Conservation (phyloP, 2,329 filamentous ascomycete genomes). For the Colletotrichum tabaci region DNA sequence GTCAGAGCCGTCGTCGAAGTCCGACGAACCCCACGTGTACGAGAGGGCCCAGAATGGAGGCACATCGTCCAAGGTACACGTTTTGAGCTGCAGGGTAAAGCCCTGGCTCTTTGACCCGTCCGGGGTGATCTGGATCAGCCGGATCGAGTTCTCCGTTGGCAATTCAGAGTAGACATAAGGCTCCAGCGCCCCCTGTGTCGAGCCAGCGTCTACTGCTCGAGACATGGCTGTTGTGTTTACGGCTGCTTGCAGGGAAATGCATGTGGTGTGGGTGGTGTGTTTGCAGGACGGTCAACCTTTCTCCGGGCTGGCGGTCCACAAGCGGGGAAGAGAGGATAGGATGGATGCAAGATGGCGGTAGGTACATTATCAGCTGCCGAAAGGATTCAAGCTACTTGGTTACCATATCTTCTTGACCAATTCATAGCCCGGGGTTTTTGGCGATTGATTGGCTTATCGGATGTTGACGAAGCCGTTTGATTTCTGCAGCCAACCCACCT, state of each 20-base stretch:
- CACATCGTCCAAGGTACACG: background rate
- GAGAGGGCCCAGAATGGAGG: conserved; percentile 28
- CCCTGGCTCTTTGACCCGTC: background rate
- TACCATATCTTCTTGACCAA: background rate
- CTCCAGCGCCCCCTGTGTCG: background rate
- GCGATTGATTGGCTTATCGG: background rate
- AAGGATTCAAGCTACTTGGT: background rate
- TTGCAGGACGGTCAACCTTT: background rate
- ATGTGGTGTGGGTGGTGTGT: background rate
- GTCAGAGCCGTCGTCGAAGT: background rate
- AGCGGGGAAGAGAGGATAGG: background rate
- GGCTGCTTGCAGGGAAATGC: background rate
- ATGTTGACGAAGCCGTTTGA: background rate
- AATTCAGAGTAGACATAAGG: conserved; percentile 1
- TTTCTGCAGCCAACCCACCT: no score
- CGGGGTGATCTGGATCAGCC: conserved; percentile 10
- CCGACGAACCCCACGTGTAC: conserved; percentile 21
- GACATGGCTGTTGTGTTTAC: background rate
- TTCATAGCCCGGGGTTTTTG: background rate
- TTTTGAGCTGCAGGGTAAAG: conserved; percentile 5
- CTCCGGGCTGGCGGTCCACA: background rate
- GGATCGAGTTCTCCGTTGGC: conserved; percentile 8
- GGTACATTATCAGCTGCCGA: background rate
- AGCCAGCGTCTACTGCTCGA: no score
- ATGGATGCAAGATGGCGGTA: background rate